Evolutionary conservation across 2,329 filamentous ascomycete genomes (phyloP).

Genomic region (Penicillium expansum): DNA sequence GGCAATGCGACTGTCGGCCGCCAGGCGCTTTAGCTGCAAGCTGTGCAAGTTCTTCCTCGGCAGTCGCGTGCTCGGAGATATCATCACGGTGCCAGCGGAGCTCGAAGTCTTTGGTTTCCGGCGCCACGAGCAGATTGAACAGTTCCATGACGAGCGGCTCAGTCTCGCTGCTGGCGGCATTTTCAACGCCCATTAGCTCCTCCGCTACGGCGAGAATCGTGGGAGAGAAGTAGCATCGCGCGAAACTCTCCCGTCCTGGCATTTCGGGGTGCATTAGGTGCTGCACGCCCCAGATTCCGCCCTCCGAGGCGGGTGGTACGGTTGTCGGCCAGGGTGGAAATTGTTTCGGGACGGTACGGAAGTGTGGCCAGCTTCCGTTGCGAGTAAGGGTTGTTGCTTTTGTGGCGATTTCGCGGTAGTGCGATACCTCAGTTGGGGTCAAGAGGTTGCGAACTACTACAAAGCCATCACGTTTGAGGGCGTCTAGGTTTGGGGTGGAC

Average conservation of each 20-base stretch:
- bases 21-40: constrained; percentile 51
- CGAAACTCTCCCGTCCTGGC: constrained; percentile 61
- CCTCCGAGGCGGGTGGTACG: constrained; percentile 45
- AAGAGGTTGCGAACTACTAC: constrained; percentile 68
- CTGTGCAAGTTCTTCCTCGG: constrained; percentile 64
- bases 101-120: constrained; percentile 64
- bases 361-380: constrained; percentile 72
- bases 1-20: constrained; percentile 64
- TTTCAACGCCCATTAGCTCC: constrained; percentile 55
- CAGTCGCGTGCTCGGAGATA: constrained; percentile 62
- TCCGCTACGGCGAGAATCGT: constrained; percentile 62
- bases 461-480: constrained; percentile 70
- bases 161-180: constrained; percentile 45
- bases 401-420: constrained; percentile 60
- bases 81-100: constrained; percentile 86
- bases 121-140: constrained; percentile 79
- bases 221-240: constrained; percentile 68
- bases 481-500: constrained; percentile 44
- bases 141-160: constrained; percentile 79
- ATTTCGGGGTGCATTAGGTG: constrained; percentile 75
- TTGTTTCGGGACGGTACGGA: constrained; percentile 83
- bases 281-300: constrained; percentile 87
- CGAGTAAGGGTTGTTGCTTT: constrained; percentile 62
- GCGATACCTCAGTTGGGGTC: constrained; percentile 52
- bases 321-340: constrained; percentile 79